Conservation (phyloP, 106 monocot genomes). For the Dioscorea dumetorum region DNA sequence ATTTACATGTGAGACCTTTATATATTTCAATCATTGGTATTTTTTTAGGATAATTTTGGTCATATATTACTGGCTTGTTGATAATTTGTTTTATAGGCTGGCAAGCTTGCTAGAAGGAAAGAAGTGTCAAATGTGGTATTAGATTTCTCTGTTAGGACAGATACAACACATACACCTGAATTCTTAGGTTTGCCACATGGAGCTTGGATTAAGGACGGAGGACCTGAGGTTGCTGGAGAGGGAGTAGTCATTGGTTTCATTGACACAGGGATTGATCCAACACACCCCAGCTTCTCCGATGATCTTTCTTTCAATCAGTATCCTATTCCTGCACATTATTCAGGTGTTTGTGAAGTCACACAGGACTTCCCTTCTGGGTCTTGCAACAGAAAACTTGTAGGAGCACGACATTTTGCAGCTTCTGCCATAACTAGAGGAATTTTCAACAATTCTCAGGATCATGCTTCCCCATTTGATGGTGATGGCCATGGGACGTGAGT, state of each 20-base stretch:
- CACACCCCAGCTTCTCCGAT: slow-evolving; percentile 84
- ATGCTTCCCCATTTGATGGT: slow-evolving; percentile 93
- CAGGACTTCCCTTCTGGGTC: slow-evolving; percentile 94
- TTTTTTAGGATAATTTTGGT: too few species aligned
- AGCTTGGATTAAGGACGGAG: slow-evolving; percentile 85
- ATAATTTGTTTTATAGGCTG: slow-evolving; percentile 42
- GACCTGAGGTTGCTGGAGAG: slow-evolving; percentile 75
- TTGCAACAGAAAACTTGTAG: slow-evolving; percentile 92
- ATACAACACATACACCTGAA: slow-evolving; percentile 90
- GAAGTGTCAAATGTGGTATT: slow-evolving; percentile 75
- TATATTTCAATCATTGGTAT: too few species aligned
- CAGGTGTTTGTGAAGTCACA: slow-evolving; percentile 93
- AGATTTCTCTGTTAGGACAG: slow-evolving; percentile 82
- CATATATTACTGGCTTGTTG: too few species aligned
- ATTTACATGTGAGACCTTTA: too few species aligned
- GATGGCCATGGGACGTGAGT: slow-evolving; percentile 99
- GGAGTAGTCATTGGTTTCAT: slow-evolving; percentile 89
- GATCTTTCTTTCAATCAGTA: slow-evolving; percentile 26
- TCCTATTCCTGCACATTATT: slow-evolving; percentile 71
- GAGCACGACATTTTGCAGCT: slow-evolving; percentile 96
- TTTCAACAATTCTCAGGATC: slow-evolving; percentile 79
- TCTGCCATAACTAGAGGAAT: slow-evolving; percentile 91
- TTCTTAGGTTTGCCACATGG: slow-evolving; percentile 87
- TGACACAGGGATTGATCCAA: slow-evolving; percentile 95
- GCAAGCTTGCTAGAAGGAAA: slow-evolving; percentile 57